phyloP scores from a whole-genome alignment of 768 basidiomycete species.

The Pisolithus microcarpus region DNA sequence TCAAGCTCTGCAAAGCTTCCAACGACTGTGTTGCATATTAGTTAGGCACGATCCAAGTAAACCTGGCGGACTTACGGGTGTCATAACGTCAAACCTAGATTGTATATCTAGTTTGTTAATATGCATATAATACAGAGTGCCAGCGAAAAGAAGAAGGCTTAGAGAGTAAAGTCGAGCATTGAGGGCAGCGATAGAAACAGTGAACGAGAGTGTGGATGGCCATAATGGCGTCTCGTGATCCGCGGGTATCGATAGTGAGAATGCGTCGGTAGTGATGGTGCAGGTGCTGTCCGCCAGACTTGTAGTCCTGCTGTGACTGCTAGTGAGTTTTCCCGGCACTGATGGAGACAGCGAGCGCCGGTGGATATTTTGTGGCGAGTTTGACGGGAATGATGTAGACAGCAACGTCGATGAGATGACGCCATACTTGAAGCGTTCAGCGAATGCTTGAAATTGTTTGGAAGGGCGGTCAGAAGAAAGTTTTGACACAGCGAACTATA shows the following conservation, averaged over 20 bases:
- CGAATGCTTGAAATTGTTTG: constrained; percentile 43
- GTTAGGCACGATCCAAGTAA: neutral
- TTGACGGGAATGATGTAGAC: constrained; percentile 46
- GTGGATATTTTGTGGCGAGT: constrained; percentile 24
- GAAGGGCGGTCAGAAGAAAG: constrained; percentile 30
- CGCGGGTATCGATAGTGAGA: constrained; percentile 21
- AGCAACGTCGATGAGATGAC: constrained; percentile 75
- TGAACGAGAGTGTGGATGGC: constrained; percentile 34
- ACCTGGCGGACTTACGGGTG: constrained; percentile 38
- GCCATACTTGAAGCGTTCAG: constrained; percentile 78
- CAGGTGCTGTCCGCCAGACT: constrained; percentile 28
- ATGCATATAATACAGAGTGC: constrained; percentile 34
- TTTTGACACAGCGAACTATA: constrained; percentile 33
- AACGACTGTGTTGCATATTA: constrained; percentile 42
- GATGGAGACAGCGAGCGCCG: constrained; percentile 30
- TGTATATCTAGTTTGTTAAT: constrained; percentile 26
- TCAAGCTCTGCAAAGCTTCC: constrained; percentile 57
- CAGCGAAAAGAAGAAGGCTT: constrained; percentile 32
- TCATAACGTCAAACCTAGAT: constrained; percentile 42
- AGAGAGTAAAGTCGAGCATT: constrained; percentile 38
- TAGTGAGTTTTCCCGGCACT: constrained; percentile 41
- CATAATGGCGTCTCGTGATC: constrained; percentile 33
- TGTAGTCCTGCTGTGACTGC: constrained; percentile 34
- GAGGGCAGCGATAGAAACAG: constrained; percentile 34
- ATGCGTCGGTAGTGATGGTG: constrained; percentile 10